These are phyloP conservation scores for Auriscalpium orientale DNA, from an alignment of 768 basidiomycete genomes.

Conservation along the genomic window DNA sequence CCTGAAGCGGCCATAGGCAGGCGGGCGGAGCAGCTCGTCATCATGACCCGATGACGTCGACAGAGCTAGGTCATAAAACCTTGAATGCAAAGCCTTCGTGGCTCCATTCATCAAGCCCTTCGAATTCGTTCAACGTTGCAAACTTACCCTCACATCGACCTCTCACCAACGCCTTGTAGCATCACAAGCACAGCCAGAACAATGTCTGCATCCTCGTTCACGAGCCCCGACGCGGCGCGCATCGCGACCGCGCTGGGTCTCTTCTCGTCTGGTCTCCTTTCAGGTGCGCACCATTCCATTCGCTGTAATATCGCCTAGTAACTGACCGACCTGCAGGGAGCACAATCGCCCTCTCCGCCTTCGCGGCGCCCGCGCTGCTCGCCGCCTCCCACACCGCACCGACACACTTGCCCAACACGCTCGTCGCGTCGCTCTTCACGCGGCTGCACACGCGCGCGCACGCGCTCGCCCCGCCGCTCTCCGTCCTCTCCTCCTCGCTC, in stretches of 20 bases:
- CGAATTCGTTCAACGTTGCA: too few relatives aligned
- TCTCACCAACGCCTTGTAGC: too few relatives aligned
- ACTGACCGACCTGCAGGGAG: not conserved
- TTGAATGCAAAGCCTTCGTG: too few relatives aligned
- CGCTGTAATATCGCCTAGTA: not conserved
- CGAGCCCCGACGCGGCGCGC: not conserved
- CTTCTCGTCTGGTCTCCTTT: not conserved
- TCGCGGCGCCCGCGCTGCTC: not conserved
- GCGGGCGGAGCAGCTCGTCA: too few relatives aligned
- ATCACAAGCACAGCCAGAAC: not conserved
- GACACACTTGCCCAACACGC: not conserved
- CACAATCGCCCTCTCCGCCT: not conserved
- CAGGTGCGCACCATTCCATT: not conserved
- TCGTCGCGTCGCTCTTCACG: not conserved
- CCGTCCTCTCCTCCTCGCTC: not conserved
- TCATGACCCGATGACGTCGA: too few relatives aligned
- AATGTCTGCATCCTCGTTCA: not conserved
- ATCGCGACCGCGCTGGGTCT: not conserved
- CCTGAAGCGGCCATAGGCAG: too few relatives aligned
- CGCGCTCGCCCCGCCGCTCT: not conserved
- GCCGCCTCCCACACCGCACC: not conserved
- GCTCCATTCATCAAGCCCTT: too few relatives aligned
- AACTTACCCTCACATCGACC: too few relatives aligned
- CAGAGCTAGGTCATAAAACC: too few relatives aligned
- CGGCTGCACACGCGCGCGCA: not conserved